These are phyloP conservation scores for Kwoniella shandongensis DNA, from an alignment of 768 basidiomycete species.

Conservation along the genomic window DNA sequence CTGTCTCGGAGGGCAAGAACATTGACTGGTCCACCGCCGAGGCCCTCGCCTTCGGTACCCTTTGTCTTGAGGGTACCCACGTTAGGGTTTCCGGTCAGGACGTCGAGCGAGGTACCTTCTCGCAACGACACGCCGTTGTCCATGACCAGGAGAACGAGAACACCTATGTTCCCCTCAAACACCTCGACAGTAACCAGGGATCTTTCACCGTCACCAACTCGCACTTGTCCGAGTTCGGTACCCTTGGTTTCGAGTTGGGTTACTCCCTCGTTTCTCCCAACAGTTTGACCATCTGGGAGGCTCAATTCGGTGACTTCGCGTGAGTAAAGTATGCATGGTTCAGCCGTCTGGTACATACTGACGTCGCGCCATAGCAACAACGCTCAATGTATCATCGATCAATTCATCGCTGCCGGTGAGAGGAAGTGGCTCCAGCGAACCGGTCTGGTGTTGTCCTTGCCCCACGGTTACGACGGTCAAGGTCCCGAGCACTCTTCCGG, in stretches of 20 bases:
- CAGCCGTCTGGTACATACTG: neutral
- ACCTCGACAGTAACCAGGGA: conserved; percentile 84
- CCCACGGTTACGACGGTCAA: conserved; percentile 97
- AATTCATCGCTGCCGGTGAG: conserved; percentile 96
- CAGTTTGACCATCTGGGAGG: conserved; percentile 93
- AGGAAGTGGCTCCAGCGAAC: conserved; percentile 95
- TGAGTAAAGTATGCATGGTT: conserved; percentile 22
- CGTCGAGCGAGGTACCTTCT: conserved; percentile 98
- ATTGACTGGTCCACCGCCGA: conserved; percentile 99
- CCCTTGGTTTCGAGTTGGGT: conserved; percentile 94
- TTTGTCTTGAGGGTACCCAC: conserved; percentile 89
- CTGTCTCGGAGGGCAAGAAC: conserved; percentile 81
- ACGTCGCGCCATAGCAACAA: conserved; percentile 68
- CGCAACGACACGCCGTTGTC: conserved; percentile 93
- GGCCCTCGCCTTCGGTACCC: conserved; percentile 90
- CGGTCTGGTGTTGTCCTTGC: conserved; percentile 81
- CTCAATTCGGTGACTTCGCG: conserved; percentile 94
- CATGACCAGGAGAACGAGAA: conserved; percentile 92
- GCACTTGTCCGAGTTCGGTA: conserved; percentile 89
- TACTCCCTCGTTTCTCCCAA: conserved; percentile 97
- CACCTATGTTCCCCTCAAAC: conserved; percentile 84
- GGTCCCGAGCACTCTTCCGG: conserved; percentile 98
- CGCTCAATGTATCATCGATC: conserved; percentile 96
- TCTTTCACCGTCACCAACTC: conserved; percentile 95
- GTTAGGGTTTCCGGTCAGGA: conserved; percentile 96